Base-by-base conservation (phyloP, 768 basidiomycete species). In the Suillus weaverae region DNA sequence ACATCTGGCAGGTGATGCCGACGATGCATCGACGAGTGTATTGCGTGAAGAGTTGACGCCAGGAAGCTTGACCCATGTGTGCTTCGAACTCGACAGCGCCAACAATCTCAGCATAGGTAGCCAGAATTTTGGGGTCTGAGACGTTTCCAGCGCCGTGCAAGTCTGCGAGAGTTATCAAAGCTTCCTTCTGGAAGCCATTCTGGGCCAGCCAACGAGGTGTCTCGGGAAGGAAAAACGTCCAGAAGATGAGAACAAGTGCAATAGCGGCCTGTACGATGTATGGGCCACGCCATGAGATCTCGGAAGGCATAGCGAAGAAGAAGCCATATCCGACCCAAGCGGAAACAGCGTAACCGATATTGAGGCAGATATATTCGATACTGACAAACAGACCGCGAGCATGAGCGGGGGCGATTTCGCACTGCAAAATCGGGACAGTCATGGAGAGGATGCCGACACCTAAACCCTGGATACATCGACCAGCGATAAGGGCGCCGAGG, bases 151-250 rank as follows among this genome's bases (percentile, higher is more conserved):
- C 71, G 0, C 81, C 84, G 64, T 88, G 86, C 20, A 88, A 77
- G 69, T 88, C 86, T n/a, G 86, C 85, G 22, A 88, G 78, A 44
- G 82, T 79, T 22, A 70, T 74, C 14, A 86, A 73, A 1, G 83
- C 86, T 69, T 86, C 85, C 48, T 77, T 70, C 30, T 77, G 74
- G 69, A 83, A 83, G 14, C 83, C 84, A 61, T 86, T 83, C 68
- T 84, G 82, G 63, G 85, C 77, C 44, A 86, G 79, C 82, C 84
- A 87, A 30, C 86, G 77, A 1, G 84, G 85, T 0, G 83, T 83
- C 64, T 85, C 82, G 2, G 83, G 84, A 44, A 85, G 78, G 68
- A 80, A 73, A 70, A 83, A 79, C 20, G 84, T 83, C 78, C 82
- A 82, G 38, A 73, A 64, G 54, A 82, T 72, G 22, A 87, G 79